Conservation (phyloP, 2,329 filamentous ascomycete genomes). For the Cladosporium sp. region DNA sequence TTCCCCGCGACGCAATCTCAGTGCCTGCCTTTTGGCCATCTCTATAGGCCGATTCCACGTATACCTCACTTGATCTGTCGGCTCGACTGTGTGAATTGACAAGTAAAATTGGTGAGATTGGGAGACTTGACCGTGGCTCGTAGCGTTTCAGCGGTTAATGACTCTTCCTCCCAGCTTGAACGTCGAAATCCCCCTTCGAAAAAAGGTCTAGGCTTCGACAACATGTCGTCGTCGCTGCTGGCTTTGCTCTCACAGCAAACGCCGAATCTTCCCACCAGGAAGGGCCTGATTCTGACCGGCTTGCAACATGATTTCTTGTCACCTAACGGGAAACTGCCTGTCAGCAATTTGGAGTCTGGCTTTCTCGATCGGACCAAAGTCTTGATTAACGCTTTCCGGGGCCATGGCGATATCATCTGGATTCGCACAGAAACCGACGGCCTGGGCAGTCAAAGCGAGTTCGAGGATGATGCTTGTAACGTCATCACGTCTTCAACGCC, state of each 20-base stretch:
- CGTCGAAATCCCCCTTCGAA: background rate
- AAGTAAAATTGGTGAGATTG: too few species aligned
- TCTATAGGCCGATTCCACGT: background rate
- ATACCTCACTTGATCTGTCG: too few species aligned
- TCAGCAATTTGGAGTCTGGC: constrained; percentile 52
- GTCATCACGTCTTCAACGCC: constrained; percentile 6
- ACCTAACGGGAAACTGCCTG: constrained; percentile 62
- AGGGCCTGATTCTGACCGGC: constrained; percentile 77
- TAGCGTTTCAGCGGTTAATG: too few species aligned
- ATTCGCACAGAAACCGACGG: constrained; percentile 66
- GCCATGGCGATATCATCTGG: constrained; percentile 75
- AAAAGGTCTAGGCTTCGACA: background rate
- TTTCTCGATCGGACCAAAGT: constrained; percentile 64
- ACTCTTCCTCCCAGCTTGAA: background rate
- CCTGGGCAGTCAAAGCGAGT: background rate
- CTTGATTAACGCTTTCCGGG: constrained; percentile 69
- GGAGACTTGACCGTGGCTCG: too few species aligned
- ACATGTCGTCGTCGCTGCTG: constrained; percentile 1
- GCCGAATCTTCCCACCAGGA: constrained; percentile 54
- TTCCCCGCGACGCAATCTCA: background rate
- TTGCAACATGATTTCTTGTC: constrained; percentile 87
- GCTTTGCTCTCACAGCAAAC: constrained; percentile 34
- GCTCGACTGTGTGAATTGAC: too few species aligned
- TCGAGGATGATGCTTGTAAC: constrained; percentile 4
- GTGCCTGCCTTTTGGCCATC: background rate